Evolutionary conservation across 495 filamentous ascomycete species (phyloP).

Genomic region (Cercophora samala): DNA sequence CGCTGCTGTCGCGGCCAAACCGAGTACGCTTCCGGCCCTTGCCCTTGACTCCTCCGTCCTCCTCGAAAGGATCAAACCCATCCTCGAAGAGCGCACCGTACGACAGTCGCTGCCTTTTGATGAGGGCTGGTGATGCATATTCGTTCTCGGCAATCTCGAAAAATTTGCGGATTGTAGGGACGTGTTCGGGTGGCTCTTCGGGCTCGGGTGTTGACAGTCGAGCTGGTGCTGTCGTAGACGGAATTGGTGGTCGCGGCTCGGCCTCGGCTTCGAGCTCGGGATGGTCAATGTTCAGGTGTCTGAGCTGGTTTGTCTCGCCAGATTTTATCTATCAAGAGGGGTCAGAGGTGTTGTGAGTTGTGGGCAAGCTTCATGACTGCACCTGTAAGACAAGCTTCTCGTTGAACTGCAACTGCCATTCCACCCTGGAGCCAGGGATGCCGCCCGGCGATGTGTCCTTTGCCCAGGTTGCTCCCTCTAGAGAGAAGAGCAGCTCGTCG

Average conservation of each 20-base stretch:
- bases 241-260: conserved; percentile 13
- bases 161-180: conserved; percentile 22
- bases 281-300: conserved; percentile 49
- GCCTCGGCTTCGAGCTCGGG: conserved; percentile 17
- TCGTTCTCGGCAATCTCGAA: conserved; percentile 32
- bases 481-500: conserved; percentile 65
- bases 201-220: conserved; percentile 11
- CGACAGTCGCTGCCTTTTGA: conserved; percentile 61
- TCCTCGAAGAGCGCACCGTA: conserved; percentile 58
- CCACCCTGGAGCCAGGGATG: conserved; percentile 64
- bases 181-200: conserved; percentile 5
- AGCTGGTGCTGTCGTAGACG: conserved; percentile 10
- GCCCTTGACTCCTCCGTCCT: conserved; percentile 63
- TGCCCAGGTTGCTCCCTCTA: conserved; percentile 63
- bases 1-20: conserved; percentile 63
- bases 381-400: conserved; percentile 61
- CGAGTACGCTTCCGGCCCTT: conserved; percentile 68
- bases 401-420: conserved; percentile 69
- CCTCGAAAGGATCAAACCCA: conserved; percentile 63
- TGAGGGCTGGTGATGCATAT: conserved; percentile 75
- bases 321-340: conserved; percentile 29
- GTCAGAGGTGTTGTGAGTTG: conserved; percentile 3
- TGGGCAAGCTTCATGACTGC: neutral
- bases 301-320: conserved; percentile 35
- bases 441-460: conserved; percentile 48